Conservation (phyloP, 805 yeast species). For the Nakazawaea wickerhamii region DNA sequence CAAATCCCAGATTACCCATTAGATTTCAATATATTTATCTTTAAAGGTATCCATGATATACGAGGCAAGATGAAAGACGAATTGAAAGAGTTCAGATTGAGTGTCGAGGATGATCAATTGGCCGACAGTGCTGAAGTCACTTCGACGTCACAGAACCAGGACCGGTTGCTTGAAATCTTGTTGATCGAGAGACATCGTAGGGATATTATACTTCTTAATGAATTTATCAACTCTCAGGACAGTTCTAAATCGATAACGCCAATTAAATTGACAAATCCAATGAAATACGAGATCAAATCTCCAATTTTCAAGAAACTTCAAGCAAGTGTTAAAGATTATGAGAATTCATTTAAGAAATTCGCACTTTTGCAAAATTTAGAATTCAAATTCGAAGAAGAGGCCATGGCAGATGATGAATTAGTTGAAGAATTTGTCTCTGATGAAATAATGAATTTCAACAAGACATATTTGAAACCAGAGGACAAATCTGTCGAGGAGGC, state of each 20-base stretch:
- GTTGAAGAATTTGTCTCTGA: conserved; percentile 25
- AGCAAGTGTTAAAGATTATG: conserved; percentile 16
- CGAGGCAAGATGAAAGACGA: conserved; percentile 18
- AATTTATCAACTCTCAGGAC: conserved; percentile 13
- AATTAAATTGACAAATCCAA: conserved; percentile 23
- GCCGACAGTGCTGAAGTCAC: conserved; percentile 18
- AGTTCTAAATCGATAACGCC: conserved; percentile 15
- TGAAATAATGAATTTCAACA: conserved; percentile 21
- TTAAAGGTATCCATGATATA: conserved; percentile 24
- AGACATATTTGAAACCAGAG: conserved; percentile 12
- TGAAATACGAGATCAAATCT: conserved; percentile 29
- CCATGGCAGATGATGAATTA: conserved; percentile 16
- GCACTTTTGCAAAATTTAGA: conserved; percentile 31
- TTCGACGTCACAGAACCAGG: conserved; percentile 28
- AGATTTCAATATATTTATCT: conserved; percentile 32
- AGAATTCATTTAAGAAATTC: conserved; percentile 24
- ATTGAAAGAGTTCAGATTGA: conserved; percentile 19
- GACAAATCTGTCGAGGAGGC: conserved; percentile 14
- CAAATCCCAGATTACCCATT: conserved; percentile 30
- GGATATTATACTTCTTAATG: conserved; percentile 22
- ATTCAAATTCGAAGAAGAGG: conserved; percentile 26
- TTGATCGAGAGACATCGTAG: conserved; percentile 31
- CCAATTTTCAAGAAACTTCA: conserved; percentile 21
- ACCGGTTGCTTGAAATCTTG: conserved; percentile 26
- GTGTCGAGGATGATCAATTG: conserved; percentile 15